Percentiles rank a stretch among this genome's conserved stretches.
These are phyloP conservation scores for Neurospora cerealis DNA, from an alignment of 495 filamentous ascomycete species.

Conservation along the genomic window DNA sequence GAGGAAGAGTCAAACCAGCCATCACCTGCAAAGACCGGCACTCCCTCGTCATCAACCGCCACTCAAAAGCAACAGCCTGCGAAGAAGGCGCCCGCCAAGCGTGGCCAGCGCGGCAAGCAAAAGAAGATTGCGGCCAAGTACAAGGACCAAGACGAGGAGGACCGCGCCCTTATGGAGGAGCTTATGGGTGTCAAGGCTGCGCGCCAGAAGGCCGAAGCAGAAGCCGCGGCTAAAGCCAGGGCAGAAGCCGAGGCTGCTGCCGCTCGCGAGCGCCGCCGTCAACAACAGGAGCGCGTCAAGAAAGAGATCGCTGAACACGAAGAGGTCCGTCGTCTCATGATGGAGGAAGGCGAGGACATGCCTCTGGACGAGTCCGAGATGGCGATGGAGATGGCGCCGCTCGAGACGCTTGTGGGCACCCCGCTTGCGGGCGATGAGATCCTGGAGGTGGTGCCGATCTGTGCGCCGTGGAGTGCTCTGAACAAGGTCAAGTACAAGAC, in stretches of 20 bases:
- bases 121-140: constrained; percentile 89
- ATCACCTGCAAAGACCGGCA: background rate
- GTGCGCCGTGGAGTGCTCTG: constrained; percentile 81
- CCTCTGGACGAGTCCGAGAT: constrained; percentile 35
- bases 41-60: background rate
- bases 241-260: constrained; percentile 52
- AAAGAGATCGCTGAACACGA: constrained; percentile 54
- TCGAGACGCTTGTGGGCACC: constrained; percentile 68
- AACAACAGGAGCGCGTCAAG: constrained; percentile 66
- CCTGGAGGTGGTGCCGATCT: constrained; percentile 80
- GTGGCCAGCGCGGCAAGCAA: constrained; percentile 74
- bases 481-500: constrained; percentile 73
- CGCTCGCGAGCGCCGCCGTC: constrained; percentile 58
- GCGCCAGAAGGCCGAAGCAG: constrained; percentile 40
- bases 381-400: constrained; percentile 48
- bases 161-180: constrained; percentile 70
- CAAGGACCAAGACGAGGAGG: constrained; percentile 88
- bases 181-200: constrained; percentile 65
- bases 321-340: constrained; percentile 48
- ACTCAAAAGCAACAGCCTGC: constrained; percentile 7
- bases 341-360: constrained; percentile 35
- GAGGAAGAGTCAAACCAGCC: constrained; percentile 8
- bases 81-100: constrained; percentile 40
- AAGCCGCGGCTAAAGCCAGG: constrained; percentile 39
- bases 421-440: constrained; percentile 78